Base-by-base conservation (phyloP, 768 basidiomycete species). In the Suillus subaureus region DNA sequence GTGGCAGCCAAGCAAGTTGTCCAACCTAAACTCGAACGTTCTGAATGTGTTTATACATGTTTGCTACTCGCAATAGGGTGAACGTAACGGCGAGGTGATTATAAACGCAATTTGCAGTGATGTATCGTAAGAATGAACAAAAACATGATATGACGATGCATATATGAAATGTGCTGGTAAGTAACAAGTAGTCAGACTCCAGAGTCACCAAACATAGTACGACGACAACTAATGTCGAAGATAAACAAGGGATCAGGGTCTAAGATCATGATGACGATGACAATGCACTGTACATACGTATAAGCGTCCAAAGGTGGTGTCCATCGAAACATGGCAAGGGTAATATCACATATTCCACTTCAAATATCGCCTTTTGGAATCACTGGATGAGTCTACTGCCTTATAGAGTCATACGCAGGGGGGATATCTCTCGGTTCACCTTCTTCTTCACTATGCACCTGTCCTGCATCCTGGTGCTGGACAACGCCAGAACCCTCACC, bases 331-430 rank as follows among this genome's bases (percentile, higher is more conserved):
- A 26, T 28, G n/a, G n/a, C 3, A 11, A 6, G 47, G n/a, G 26
- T 26, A 15, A 6, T 73, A 55, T 43, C 7, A 43, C 43, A 43
- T 7, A 11, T n/a, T 70, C 55, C 2, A 37, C 21, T 45, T 45
- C 43, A 45, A 0, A n/a, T 45, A 11, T 45, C 43, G 9, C 55
- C 13, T 57, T 35, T 21, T 57, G 35, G 1, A 33, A 23, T 33
- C 6, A 23, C 49, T 26, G 23, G 23, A 11, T 6, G 5, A 26
- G 13, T 49, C 23, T 49, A 49, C 49, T 49, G 49, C 49, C 23
- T 26, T 49, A 49, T 49, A 26, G 49, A 49, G 6, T 49, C 23
- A 49, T 49, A 49, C 6, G 49, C 49, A 26, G 49, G 49, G 0
- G 49, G 49, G 1, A 49, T 13, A 49, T 49, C 49, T 26, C 49